A percentile compares a stretch with the other conserved stretches of the same genome.
Conservation (phyloP, 2,329 filamentous ascomycete species). For the Ophiostoma montium region DNA sequence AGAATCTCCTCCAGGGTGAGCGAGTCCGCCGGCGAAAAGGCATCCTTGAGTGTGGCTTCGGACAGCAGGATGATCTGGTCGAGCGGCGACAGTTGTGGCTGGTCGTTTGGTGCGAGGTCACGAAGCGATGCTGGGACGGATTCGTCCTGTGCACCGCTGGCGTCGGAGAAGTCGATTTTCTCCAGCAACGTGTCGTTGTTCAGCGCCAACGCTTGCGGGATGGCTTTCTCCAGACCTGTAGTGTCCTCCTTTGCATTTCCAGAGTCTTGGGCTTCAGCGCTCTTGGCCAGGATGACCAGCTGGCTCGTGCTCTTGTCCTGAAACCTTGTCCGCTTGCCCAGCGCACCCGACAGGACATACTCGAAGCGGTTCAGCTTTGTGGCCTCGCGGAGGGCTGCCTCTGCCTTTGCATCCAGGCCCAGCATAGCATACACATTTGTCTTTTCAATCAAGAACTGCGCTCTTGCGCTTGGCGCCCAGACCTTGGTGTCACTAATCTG, state of each 20-base stretch:
- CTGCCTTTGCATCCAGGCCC: conserved; percentile 63
- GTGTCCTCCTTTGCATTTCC: neutral
- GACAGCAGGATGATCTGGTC: conserved; percentile 87
- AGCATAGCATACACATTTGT: conserved; percentile 75
- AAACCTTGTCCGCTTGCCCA: conserved; percentile 75
- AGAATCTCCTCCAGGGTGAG: conserved; percentile 87
- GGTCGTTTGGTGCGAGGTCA: conserved; percentile 58
- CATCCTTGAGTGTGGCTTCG: conserved; percentile 78
- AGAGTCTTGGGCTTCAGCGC: conserved; percentile 26
- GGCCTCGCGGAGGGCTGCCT: conserved; percentile 55
- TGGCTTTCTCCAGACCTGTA: conserved; percentile 15
- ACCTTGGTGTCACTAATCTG: conserved; percentile 16
- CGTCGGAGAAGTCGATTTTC: conserved; percentile 57
- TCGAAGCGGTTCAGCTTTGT: conserved; percentile 53
- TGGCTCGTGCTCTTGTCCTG: conserved; percentile 74
- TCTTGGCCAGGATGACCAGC: conserved; percentile 79
- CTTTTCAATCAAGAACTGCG: conserved; percentile 66
- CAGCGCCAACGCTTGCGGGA: conserved; percentile 58
- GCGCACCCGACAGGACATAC: conserved; percentile 70
- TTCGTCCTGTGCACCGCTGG: conserved; percentile 16
- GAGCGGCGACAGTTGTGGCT: conserved; percentile 67
- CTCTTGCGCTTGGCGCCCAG: conserved; percentile 18
- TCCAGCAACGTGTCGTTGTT: conserved; percentile 93
- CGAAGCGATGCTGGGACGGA: conserved; percentile 45
- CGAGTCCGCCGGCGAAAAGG: conserved; percentile 65